Evolutionary conservation across 23 red algal species (phyloP).

Genomic region (Gracilaria caudata): DNA sequence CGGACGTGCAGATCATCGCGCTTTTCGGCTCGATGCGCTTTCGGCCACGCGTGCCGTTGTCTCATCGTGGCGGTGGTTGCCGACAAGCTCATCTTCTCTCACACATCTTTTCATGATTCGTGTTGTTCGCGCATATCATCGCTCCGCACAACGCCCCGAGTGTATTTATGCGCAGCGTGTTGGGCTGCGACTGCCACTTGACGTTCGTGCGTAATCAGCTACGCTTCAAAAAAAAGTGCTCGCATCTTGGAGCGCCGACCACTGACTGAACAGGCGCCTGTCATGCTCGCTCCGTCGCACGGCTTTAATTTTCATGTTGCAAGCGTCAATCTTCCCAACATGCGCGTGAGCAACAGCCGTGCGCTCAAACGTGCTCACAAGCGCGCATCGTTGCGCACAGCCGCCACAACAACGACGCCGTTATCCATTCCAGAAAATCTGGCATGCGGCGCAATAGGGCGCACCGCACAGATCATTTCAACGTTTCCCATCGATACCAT

Average conservation of each 20-base stretch:
- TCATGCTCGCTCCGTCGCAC: neutral
- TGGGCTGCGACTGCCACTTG: too few relatives aligned
- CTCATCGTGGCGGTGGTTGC: neutral
- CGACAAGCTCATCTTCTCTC: neutral
- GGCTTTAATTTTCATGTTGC: neutral
- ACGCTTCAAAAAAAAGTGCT: too few relatives aligned
- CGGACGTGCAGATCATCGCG: too few relatives aligned
- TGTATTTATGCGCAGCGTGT: too few relatives aligned
- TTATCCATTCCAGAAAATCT: conserved; percentile 56
- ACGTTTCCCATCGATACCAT: conserved; percentile 94
- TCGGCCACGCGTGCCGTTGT: neutral
- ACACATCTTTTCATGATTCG: neutral
- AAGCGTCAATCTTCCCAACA: neutral
- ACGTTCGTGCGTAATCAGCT: too few relatives aligned
- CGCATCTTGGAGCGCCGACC: too few relatives aligned
- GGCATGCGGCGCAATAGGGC: conserved; percentile 71
- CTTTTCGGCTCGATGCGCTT: neutral
- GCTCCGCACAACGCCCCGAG: too few relatives aligned
- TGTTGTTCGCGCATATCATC: neutral
- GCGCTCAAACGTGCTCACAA: neutral
- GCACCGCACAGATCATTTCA: conserved; percentile 69
- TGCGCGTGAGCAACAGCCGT: neutral
- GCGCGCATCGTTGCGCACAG: neutral
- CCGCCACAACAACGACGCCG: too few relatives aligned
- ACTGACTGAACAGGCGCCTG: neutral